Conservation (phyloP, 352 stramenopile species). For the Pythium pyrilobum region DNA sequence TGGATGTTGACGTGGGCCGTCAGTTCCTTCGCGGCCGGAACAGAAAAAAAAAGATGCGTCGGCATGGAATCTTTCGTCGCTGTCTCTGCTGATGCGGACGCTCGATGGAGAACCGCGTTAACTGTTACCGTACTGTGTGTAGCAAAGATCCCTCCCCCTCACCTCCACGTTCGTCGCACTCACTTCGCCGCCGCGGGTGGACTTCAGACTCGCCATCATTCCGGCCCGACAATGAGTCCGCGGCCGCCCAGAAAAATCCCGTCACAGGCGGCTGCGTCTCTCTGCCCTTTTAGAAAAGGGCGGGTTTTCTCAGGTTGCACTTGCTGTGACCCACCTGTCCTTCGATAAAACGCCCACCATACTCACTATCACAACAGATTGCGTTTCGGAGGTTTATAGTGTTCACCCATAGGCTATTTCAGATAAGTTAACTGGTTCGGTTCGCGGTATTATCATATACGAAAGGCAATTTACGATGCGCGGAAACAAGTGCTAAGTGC, state of each 20-base stretch:
- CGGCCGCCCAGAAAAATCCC: neutral
- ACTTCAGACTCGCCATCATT: neutral
- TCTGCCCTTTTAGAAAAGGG: neutral
- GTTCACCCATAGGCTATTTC: neutral
- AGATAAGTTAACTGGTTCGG: conserved; percentile 5
- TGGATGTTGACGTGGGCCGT: neutral
- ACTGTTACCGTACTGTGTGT: no score
- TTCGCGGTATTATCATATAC: neutral
- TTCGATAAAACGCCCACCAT: conserved; percentile 1
- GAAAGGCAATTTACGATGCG: neutral
- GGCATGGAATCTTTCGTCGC: neutral
- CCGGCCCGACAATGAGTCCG: neutral
- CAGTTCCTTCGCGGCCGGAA: neutral
- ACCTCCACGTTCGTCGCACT: neutral
- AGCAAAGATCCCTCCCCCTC: neutral
- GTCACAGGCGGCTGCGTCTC: neutral
- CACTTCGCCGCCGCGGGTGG: neutral
- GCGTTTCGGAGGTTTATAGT: neutral
- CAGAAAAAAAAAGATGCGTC: no score
- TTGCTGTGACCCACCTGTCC: conserved; percentile 11
- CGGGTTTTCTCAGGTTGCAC: conserved; percentile 9
- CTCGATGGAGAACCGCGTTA: no score
- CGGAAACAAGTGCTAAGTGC: conserved; percentile 1
- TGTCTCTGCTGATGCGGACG: no score
- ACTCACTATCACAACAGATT: neutral